Evolutionary conservation across 1,284 basidiomycete genomes (phyloP).

Genomic region (Mycena sp.): DNA sequence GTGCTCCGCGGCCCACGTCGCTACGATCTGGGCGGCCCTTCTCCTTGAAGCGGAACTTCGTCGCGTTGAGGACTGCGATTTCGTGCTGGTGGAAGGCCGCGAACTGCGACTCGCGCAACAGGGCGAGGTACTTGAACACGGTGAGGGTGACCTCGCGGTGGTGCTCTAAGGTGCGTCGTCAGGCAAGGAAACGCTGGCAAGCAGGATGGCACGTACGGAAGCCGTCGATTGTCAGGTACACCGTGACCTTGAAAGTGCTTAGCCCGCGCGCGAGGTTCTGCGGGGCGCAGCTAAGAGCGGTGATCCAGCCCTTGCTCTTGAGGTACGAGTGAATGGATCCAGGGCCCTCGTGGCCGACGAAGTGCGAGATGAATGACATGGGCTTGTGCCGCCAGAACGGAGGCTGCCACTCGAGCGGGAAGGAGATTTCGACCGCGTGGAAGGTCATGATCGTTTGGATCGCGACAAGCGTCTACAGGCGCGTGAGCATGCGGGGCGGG

Average conservation of each 20-base stretch:
- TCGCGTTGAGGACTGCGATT: conserved; percentile 76
- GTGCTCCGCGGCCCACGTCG: conserved; percentile 79
- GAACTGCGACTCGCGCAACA: conserved; percentile 79
- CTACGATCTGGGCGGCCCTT: conserved; percentile 88
- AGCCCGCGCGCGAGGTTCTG: conserved; percentile 85
- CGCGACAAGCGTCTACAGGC: conserved; percentile 78
- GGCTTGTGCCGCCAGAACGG: conserved; percentile 88
- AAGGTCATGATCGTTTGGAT: conserved; percentile 94
- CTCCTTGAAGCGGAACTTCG: conserved; percentile 91
- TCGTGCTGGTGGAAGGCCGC: conserved; percentile 85
- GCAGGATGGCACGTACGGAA: conserved; percentile 66
- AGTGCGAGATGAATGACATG: conserved; percentile 82
- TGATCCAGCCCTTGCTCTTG: conserved; percentile 94
- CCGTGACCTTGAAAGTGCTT: conserved; percentile 88
- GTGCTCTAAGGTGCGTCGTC: conserved; percentile 61
- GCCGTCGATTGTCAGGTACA: conserved; percentile 88
- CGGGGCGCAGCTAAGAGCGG: conserved; percentile 78
- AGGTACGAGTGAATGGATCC: conserved; percentile 94
- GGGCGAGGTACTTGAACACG: conserved; percentile 89
- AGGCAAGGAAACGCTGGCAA: conserved; percentile 14
- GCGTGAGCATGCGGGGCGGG: conserved; percentile 1
- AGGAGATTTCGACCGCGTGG: conserved; percentile 88
- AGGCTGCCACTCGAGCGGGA: conserved; percentile 88
- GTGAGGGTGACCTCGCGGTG: conserved; percentile 80
- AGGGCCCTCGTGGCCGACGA: conserved; percentile 96